A percentile compares a stretch with the other conserved stretches of the same genome.
phyloP scores from a whole-genome alignment of 2,329 filamentous ascomycete species.

The Alternaria dauci region DNA sequence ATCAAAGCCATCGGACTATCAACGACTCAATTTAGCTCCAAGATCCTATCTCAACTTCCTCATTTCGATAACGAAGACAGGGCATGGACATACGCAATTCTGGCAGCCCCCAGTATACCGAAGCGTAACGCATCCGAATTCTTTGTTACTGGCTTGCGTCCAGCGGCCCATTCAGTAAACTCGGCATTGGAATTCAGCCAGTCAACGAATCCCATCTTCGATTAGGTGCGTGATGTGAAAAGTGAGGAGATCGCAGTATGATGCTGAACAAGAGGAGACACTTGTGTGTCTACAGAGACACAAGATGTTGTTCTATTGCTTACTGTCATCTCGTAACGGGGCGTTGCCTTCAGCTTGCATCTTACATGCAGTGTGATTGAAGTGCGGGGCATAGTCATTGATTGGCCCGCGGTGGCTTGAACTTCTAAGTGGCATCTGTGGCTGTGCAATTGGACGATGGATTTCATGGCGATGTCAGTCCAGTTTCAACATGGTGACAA shows the following conservation, averaged over 20 bases:
- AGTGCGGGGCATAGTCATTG: neutral
- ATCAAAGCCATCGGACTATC: conserved; percentile 56
- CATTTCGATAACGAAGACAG: neutral
- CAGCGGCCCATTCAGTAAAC: conserved; percentile 18
- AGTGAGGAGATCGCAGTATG: neutral
- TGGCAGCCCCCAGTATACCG: conserved; percentile 49
- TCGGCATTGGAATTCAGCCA: conserved; percentile 17
- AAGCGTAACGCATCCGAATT: conserved; percentile 40
- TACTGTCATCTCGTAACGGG: neutral
- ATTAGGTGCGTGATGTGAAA: neutral
- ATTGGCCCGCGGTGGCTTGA: neutral
- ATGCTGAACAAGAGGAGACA: neutral
- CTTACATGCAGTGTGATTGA: neutral
- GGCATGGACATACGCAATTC: conserved; percentile 40
- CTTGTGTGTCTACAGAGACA: neutral
- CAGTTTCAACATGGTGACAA: neutral
- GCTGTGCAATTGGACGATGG: neutral
- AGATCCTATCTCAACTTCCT: neutral
- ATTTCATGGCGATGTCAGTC: neutral
- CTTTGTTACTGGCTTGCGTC: conserved; percentile 19
- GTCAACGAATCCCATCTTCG: neutral
- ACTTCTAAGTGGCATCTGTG: neutral
- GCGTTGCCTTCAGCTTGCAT: neutral
- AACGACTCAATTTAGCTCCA: neutral
- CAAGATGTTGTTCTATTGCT: neutral